Evolutionary conservation across 2,329 filamentous ascomycete species (phyloP), one percentile per base, ranked within the genome.

Genomic region (Fusarium siculi): DNA sequence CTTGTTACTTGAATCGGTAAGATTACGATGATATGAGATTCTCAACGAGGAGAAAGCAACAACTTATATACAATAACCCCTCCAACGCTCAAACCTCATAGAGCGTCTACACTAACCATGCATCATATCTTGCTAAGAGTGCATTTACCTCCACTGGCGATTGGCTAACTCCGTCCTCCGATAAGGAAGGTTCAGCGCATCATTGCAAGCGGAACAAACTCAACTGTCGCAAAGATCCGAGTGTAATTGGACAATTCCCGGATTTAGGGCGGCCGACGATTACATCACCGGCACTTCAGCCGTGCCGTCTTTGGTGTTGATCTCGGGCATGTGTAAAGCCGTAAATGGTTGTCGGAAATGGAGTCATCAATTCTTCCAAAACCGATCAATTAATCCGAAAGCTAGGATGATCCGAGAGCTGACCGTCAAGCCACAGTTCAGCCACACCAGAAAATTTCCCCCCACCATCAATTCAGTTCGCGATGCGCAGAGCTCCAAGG

Each of bases 401-500:
- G 2, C 2, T 9, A 2, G 18, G 8, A 66, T 77, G 36, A 64
- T 75, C 75, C 75, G 72, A 15, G 9, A n/a, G 9, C 5, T 9
- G 2, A 1, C 28, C 10, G 18, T 37, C 9, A 16, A 69, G 74
- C 76, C 77, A 78, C 76, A 75, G 12, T 2, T 28, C 39, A 76
- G 76, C 78, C 76, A 75, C 74, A 70, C 7, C 30, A 19, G 69
- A 71, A 75, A 74, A 71, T 77, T 76, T 68, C 73, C 76, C 76
- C 76, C 75, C 76, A 76, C 76, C 67, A 78, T 74, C 60, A 66
- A 54, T 46, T 39, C 37, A 54, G 52, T 68, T 65, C 46, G 68
- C 34, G 49, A 72, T 61, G 54, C 55, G 56, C 63, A 44, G 12
- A 57, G 42, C 44, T 49, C 12, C 9, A 34, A 30, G 49, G n/a